Conservation (phyloP, 2,329 filamentous ascomycete species). For the Orbilia blumenaviensis region DNA sequence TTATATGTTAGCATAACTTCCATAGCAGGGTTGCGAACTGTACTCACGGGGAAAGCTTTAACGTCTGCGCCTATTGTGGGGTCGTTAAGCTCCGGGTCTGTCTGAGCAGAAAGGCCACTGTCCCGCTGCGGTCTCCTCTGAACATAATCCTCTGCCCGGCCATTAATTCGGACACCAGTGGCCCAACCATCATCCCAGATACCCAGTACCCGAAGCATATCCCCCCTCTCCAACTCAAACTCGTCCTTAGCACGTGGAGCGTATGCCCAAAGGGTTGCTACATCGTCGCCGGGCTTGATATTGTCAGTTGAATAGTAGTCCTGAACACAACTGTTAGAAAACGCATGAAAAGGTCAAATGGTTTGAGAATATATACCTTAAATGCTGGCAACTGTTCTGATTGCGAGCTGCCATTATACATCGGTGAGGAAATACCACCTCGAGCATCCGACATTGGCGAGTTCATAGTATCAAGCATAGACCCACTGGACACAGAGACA, state of each 20-base stretch:
- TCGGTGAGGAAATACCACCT: conserved; percentile 82
- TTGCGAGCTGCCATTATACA: conserved; percentile 83
- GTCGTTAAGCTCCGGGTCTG: conserved; percentile 59
- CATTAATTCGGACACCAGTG: conserved; percentile 83
- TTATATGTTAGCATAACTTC: conserved; percentile 56
- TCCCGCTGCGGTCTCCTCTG: conserved; percentile 81
- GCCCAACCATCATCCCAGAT: conserved; percentile 99
- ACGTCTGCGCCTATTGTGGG: conserved; percentile 50
- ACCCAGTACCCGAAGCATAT: conserved; percentile 97
- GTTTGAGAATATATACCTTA: conserved; percentile 66
- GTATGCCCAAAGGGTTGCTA: conserved; percentile 95
- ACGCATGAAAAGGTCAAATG: background rate
- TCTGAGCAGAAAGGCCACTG: conserved; percentile 82
- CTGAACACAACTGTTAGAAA: conserved; percentile 46
- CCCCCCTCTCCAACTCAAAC: conserved; percentile 89
- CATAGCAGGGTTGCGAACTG: conserved; percentile 59
- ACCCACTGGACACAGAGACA: conserved; percentile 89
- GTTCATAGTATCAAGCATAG: conserved; percentile 75
- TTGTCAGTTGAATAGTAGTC: conserved; percentile 99
- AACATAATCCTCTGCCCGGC: conserved; percentile 90
- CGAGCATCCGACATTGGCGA: conserved; percentile 76
- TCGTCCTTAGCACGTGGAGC: conserved; percentile 93
- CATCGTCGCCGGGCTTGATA: conserved; percentile 88
- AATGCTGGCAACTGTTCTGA: conserved; percentile 96
- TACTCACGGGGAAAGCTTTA: conserved; percentile 50